A percentile compares a stretch with the other conserved stretches of the same genome.
Evolutionary conservation across 2,329 filamentous ascomycete genomes (phyloP).

Genomic region (Exserohilum turcica): DNA sequence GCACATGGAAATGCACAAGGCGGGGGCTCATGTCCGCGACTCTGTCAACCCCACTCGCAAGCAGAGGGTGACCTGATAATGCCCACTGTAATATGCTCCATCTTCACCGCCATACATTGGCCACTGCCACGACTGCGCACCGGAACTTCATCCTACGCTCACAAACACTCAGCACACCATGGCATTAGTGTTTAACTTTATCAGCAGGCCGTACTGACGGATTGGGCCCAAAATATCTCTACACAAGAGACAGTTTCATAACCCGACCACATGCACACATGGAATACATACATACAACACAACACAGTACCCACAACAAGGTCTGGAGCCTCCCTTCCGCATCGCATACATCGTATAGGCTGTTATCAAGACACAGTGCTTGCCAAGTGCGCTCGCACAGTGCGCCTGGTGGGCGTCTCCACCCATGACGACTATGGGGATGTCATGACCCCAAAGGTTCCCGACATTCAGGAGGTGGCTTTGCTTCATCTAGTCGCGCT

Average conservation of each 20-base stretch:
- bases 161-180: background rate
- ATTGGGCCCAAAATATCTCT: background rate
- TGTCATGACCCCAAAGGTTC: background rate
- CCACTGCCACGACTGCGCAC: background rate
- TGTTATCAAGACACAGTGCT: background rate
- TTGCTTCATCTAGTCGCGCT: background rate
- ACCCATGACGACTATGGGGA: background rate
- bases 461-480: background rate
- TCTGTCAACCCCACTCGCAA: background rate
- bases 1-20: background rate
- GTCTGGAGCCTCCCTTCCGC: background rate
- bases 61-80: background rate
- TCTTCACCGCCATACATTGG: background rate
- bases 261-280: background rate
- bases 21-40: background rate
- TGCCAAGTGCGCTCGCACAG: background rate
- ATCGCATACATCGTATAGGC: background rate
- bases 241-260: background rate
- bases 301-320: no score
- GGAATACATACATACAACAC: background rate
- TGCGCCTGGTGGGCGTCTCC: background rate
- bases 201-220: background rate
- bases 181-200: background rate
- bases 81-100: background rate
- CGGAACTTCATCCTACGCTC: background rate